Conservation (phyloP, 331 rosid genomes). For the Rhamnella rubrinervis region DNA sequence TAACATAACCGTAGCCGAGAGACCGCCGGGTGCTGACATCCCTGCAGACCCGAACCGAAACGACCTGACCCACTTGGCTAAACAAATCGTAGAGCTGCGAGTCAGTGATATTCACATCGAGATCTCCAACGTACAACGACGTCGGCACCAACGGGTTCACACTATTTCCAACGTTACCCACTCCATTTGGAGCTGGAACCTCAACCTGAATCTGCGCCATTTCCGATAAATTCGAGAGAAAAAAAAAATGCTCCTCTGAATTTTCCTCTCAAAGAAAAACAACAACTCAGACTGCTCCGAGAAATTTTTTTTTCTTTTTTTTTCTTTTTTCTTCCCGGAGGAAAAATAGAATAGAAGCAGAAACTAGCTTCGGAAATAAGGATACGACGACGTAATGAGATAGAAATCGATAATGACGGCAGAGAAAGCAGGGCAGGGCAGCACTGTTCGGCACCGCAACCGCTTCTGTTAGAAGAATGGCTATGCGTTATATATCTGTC, state of each 20-base stretch:
- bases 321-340: not conserved
- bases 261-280: no score
- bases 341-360: not conserved
- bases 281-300: no score
- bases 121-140: slow-evolving; percentile 32
- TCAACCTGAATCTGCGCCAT: slow-evolving; percentile 25
- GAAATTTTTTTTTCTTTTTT: not conserved
- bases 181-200: slow-evolving; percentile 17
- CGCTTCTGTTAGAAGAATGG: not conserved
- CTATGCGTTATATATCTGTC: not conserved
- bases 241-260: no score
- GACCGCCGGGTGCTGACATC: slow-evolving; percentile 28
- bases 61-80: slow-evolving; percentile 24
- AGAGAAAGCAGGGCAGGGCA: slow-evolving; percentile 1
- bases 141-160: slow-evolving; percentile 10
- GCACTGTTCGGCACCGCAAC: slow-evolving; percentile 26
- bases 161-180: slow-evolving; percentile 3
- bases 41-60: slow-evolving; percentile 32
- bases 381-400: not conserved
- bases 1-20: slow-evolving; percentile 34
- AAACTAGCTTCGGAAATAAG: not conserved
- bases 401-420: slow-evolving; percentile 7
- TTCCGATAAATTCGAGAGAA: not conserved
- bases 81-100: slow-evolving; percentile 27
- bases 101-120: slow-evolving; percentile 13